Evolutionary conservation across 176 grass and related monocot genomes (phyloP).

Genomic region (Sorghum bicolor): DNA sequence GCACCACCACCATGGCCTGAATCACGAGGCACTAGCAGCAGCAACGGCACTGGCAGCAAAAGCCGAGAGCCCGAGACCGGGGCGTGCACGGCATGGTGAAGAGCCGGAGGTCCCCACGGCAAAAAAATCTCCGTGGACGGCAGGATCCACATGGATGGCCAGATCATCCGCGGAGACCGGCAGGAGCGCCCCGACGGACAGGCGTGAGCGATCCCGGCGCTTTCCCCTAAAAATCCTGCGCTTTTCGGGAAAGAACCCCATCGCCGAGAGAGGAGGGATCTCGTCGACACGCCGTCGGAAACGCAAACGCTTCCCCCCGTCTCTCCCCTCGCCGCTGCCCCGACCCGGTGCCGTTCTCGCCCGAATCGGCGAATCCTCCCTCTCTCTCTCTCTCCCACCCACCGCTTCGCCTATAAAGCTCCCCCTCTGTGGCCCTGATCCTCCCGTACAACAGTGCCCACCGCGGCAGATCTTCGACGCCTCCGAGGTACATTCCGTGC

Average conservation of each 20-base stretch:
- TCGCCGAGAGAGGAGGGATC: background rate
- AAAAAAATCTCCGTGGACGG: background rate
- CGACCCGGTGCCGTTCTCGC: background rate
- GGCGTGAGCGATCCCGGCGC: background rate
- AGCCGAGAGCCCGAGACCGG: background rate
- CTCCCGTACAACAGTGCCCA: background rate
- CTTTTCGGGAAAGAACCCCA: background rate
- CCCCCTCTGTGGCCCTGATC: background rate
- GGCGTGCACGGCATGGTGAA: background rate
- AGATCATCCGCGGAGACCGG: background rate
- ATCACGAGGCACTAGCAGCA: background rate
- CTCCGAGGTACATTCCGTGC: conserved; percentile 8
- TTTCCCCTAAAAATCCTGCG: background rate
- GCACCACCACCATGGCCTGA: background rate
- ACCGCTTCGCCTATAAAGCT: background rate
- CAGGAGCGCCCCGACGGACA: background rate
- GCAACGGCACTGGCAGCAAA: background rate
- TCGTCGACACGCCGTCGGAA: background rate
- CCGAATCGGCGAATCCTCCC: background rate
- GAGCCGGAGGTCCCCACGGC: background rate
- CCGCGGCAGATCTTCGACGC: background rate
- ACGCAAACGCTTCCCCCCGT: background rate
- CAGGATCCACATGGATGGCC: background rate
- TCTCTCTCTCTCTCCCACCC: background rate
- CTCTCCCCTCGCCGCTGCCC: background rate